Base-by-base conservation (phyloP, 1,284 basidiomycete species). In the Microbotryum silenes-acaulis region DNA sequence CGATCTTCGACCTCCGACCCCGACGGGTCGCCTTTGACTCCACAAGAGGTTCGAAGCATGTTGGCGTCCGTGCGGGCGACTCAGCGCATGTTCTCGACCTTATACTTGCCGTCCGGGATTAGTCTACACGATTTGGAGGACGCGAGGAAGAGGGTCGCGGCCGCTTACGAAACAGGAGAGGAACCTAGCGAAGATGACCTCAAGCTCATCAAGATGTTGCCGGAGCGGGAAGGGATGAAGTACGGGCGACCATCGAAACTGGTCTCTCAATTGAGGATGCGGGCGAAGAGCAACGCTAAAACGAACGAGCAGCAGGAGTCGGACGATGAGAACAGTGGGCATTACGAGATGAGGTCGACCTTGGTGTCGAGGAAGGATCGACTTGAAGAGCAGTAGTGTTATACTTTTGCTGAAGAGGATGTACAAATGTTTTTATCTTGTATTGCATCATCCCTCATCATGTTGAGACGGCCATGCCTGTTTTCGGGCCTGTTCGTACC, bases 51-150 rank as follows among this genome's bases (percentile, higher is more conserved):
- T 20, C 44, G 51, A n/a, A 23, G 29, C 21, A 54, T 63, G 18
- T 59, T 63, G 31, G 45, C 29, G 10, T 33, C 23, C 6, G 54
- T 54, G 8, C 60, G 66, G 29, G 48, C 18, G 9, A 51, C 52
- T 29, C 66, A 68, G 44, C 21, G 23, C 20, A 65, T 63, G 61
- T 68, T 68, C 50, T 63, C 61, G 18, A 53, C 54, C 27, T 37
- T 68, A 50, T 57, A 53, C 25, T 49, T 68, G 18, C 66, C 66
- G n/a, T 51, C 63, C 9, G 66, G 66, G 6, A 54, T 68, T 25
- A 48, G 54, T 3, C 29, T 33, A 14, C 47, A 49, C 33, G 66
- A 58, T 14, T 47, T 62, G 21, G 44, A 44, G 2, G 51, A 16
- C 3, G 66, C 66, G 18, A 57, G 54, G 2, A 52, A 58, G 37